Percentiles rank a stretch among this genome's conserved stretches.
Conservation (phyloP, 768 basidiomycete species). For the Tylopilus vinaceipallidus region DNA sequence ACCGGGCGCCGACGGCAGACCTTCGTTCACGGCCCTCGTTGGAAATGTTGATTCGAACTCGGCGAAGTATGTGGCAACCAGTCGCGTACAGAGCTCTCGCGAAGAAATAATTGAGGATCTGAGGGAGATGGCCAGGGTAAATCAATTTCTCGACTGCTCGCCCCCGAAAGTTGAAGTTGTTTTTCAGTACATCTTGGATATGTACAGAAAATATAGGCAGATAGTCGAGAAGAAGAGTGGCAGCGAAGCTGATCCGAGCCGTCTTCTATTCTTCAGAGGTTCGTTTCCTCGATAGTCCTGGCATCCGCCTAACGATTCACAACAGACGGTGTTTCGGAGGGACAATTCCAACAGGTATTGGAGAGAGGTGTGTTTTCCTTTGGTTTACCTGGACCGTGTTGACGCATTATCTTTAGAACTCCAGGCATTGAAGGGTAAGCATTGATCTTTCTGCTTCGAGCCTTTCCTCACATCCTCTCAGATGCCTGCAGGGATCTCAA, state of each 20-base stretch:
- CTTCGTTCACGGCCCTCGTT: constrained; percentile 80
- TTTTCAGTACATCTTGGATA: constrained; percentile 48
- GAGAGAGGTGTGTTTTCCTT: constrained; percentile 46
- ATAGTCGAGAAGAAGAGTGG: constrained; percentile 51
- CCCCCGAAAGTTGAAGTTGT: constrained; percentile 11
- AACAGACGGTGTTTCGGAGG: constrained; percentile 55
- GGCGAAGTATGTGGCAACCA: constrained; percentile 67
- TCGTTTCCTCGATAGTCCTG: constrained; percentile 4
- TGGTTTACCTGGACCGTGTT: background rate
- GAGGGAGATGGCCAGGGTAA: constrained; percentile 59
- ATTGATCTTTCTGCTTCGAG: background rate
- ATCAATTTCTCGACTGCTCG: background rate
- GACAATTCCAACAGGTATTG: constrained; percentile 48
- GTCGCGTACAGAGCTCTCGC: constrained; percentile 62
- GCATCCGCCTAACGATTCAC: constrained; percentile 2
- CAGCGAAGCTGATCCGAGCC: constrained; percentile 48
- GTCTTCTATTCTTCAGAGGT: constrained; percentile 79
- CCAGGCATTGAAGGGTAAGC: constrained; percentile 53
- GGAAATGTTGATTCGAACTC: constrained; percentile 75
- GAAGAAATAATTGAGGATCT: constrained; percentile 79
- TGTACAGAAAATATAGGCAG: constrained; percentile 59
- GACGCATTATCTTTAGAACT: constrained; percentile 45
- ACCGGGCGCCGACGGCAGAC: constrained; percentile 73
- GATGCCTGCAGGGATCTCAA: constrained; percentile 60
- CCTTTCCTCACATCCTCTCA: constrained; percentile 27